A percentile compares a stretch with the other conserved stretches of the same genome.
These are phyloP conservation scores for Raffaelea ambrosiae DNA, from an alignment of 2,329 filamentous ascomycete genomes.

Conservation along the genomic window DNA sequence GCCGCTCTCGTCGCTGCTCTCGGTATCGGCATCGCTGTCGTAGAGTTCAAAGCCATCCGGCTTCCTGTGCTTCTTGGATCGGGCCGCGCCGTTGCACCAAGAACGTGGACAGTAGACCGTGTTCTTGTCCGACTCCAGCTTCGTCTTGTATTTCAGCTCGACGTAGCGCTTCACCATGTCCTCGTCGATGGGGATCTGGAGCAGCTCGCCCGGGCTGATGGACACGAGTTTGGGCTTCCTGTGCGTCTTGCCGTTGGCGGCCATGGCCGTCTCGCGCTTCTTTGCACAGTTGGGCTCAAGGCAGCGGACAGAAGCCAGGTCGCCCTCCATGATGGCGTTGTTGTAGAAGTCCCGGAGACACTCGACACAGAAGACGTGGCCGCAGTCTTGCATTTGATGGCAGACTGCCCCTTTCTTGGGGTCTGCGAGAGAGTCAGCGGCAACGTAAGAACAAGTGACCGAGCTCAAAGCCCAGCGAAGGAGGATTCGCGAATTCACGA, in stretches of 20 bases:
- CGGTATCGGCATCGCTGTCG: conserved; percentile 39
- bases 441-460: no score
- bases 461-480: no score
- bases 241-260: conserved; percentile 32
- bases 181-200: conserved; percentile 64
- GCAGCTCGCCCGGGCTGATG: conserved; percentile 74
- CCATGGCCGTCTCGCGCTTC: conserved; percentile 31
- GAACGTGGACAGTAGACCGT: conserved; percentile 87
- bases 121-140: conserved; percentile 82
- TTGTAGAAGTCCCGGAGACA: conserved; percentile 89
- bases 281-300: conserved; percentile 71
- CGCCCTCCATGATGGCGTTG: conserved; percentile 76
- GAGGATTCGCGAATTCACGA: no score
- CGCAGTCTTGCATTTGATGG: conserved; percentile 73
- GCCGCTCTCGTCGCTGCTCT: conserved; percentile 21
- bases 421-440: no score
- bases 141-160: conserved; percentile 82
- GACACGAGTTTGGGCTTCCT: conserved; percentile 54
- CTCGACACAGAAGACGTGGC: conserved; percentile 82
- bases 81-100: conserved; percentile 87
- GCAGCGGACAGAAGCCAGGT: conserved; percentile 72
- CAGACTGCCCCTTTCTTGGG: conserved; percentile 81
- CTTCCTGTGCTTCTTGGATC: conserved; percentile 65
- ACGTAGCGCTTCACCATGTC: conserved; percentile 79
- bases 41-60: conserved; percentile 59